These are phyloP conservation scores for Nelumbo lutea DNA, from an alignment of 164 flowering plant genomes.

Conservation along the genomic window DNA sequence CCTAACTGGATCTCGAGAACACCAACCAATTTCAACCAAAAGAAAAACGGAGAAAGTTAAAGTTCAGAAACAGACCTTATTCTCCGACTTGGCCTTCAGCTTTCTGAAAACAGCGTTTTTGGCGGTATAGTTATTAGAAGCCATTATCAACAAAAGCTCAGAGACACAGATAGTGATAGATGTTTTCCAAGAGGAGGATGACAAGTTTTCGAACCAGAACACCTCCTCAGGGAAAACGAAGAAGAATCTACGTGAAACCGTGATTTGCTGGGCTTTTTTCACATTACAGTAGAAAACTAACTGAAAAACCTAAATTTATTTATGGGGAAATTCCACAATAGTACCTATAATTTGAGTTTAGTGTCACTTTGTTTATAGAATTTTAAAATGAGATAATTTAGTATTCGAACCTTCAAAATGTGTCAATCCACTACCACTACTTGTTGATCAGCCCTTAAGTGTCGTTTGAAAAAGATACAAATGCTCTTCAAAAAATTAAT, in stretches of 20 bases:
- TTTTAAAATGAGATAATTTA: no score
- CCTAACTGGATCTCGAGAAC: slow-evolving; percentile 7
- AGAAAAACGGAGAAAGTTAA: background rate
- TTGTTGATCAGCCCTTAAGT: no score
- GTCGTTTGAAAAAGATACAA: no score
- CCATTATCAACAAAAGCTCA: slow-evolving; percentile 25
- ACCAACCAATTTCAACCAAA: background rate
- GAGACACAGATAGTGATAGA: slow-evolving; percentile 3
- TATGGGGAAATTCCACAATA: no score
- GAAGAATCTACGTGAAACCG: background rate
- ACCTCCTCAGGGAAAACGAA: slow-evolving; percentile 22
- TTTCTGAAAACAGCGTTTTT: slow-evolving; percentile 67
- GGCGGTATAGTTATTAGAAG: slow-evolving; percentile 53
- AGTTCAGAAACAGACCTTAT: slow-evolving; percentile 49
- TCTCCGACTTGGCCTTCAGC: slow-evolving; percentile 74
- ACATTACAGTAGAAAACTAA: no score
- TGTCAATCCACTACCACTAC: no score
- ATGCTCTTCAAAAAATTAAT: no score
- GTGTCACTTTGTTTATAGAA: no score
- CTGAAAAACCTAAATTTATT: no score
- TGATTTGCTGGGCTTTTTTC: background rate
- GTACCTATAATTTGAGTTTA: no score
- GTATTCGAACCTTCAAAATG: no score
- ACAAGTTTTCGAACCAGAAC: slow-evolving; percentile 2
- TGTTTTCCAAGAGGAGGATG: slow-evolving; percentile 12